Base-by-base conservation (phyloP, 1,139 yeast genomes). In the Debaryomyces psychrophilus region DNA sequence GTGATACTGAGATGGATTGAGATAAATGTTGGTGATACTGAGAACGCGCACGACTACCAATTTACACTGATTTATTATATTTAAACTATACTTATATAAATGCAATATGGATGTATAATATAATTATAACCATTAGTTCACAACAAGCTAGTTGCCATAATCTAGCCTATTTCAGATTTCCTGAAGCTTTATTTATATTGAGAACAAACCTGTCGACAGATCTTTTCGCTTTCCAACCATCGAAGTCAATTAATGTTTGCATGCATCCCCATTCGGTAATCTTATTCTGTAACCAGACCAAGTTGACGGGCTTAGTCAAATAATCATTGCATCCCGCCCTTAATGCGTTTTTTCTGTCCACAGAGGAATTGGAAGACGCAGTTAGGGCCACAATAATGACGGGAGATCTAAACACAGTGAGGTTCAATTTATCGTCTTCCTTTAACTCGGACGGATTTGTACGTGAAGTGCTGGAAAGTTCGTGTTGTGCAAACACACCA, bases 291-390 rank as follows among this genome's bases (percentile, higher is more conserved):
- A 93, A 73, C 99, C 99, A 93, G 35, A 85, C 90, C 58, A 93
- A 75, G 59, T 90, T 92, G 11, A 95, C 99, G 0, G 99, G 99
- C 54, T 93, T 93, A n/a, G 98, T 93, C 57, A 93, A 72, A 66
- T 87, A 93, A 65, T 93, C 99, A 61, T 93, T 93, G 68, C 99
- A 93, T 38, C 99, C 99, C 2, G 98, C 97, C 38, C 95, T 87
- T 50, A 93, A 73, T 0, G 99, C 99, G 59, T 89, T 90, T 53
- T 90, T 85, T 61, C 88, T 83, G 66, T 92, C 98, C 22, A 85
- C 85, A n/a, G 87, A 82, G 17, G 95, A 80, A 50, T 75, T 73
- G 15, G 95, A 87, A 9, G 93, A 85, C 0, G 99, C 99, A 1
- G 99, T 93, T 45, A 93, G 71, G 0, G 99, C 99, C 28, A 93